Evolutionary conservation across 805 yeast genomes (phyloP).

Genomic region (Lipomyces orientalis): DNA sequence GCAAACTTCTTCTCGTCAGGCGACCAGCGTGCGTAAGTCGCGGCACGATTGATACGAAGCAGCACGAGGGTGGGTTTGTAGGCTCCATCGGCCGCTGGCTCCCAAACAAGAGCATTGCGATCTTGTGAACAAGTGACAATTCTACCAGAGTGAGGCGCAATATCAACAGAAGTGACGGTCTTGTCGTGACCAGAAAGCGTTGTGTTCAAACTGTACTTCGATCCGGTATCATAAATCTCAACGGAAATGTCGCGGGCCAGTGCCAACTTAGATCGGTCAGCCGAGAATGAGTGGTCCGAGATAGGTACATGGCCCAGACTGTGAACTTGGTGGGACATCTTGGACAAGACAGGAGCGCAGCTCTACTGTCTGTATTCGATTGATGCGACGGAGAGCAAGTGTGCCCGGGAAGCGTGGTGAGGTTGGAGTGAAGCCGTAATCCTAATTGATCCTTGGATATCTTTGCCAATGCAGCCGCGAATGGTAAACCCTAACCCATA

Average conservation of each 20-base stretch:
- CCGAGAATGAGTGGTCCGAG: slow-evolving; percentile 87
- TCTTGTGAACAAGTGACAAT: slow-evolving; percentile 98
- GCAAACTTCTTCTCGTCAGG: slow-evolving; percentile 96
- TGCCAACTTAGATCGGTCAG: slow-evolving; percentile 70
- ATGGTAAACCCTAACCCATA: not conserved
- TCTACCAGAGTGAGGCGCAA: slow-evolving; percentile 77
- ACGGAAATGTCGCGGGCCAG: slow-evolving; percentile 79
- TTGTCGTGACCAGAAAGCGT: slow-evolving; percentile 86
- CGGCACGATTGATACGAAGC: slow-evolving; percentile 91
- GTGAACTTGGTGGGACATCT: slow-evolving; percentile 47
- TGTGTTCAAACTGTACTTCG: slow-evolving; percentile 64
- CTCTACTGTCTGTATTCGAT: slow-evolving; percentile 44
- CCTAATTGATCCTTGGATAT: not conserved
- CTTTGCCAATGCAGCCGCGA: not conserved
- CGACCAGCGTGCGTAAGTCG: slow-evolving; percentile 93
- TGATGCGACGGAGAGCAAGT: not conserved
- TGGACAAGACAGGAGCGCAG: slow-evolving; percentile 45
- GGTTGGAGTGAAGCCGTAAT: not conserved
- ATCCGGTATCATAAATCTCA: slow-evolving; percentile 68
- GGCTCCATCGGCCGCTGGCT: slow-evolving; percentile 63
- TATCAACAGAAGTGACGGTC: slow-evolving; percentile 91
- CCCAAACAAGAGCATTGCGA: slow-evolving; percentile 97
- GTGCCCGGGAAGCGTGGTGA: not conserved
- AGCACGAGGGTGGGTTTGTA: slow-evolving; percentile 91
- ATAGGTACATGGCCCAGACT: slow-evolving; percentile 83